Evolutionary conservation across 768 basidiomycete genomes (phyloP).

Genomic region (Coprinopsis marcescibilis): DNA sequence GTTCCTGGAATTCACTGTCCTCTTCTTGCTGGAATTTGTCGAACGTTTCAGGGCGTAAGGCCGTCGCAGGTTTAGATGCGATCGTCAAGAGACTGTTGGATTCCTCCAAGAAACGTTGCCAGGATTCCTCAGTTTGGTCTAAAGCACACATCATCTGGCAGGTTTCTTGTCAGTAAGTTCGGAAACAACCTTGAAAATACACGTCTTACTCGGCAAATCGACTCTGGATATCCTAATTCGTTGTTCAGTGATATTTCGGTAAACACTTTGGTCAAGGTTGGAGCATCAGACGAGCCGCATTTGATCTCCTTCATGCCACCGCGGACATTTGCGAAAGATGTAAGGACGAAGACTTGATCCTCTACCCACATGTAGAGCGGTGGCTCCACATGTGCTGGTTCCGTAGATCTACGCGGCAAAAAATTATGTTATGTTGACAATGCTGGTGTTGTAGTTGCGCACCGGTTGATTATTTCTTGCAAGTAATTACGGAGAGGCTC

Average conservation of each 20-base stretch:
- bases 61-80: too few relatives aligned
- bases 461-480: neutral
- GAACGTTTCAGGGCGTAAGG: too few relatives aligned
- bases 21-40: too few relatives aligned
- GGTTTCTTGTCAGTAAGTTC: neutral
- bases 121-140: too few relatives aligned
- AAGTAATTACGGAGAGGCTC: neutral
- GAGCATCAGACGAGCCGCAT: constrained; percentile 2
- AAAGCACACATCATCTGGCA: too few relatives aligned
- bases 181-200: neutral
- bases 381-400: constrained; percentile 19
- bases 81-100: too few relatives aligned
- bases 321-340: constrained; percentile 13
- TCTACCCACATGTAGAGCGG: neutral
- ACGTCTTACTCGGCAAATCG: neutral
- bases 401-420: too few relatives aligned
- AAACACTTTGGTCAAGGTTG: constrained; percentile 19
- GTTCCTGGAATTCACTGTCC: too few relatives aligned
- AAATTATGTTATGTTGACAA: too few relatives aligned
- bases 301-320: constrained; percentile 22
- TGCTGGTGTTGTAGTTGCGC: neutral
- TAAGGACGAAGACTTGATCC: neutral
- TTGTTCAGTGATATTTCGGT: neutral
- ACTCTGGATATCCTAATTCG: neutral
- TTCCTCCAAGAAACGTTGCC: too few relatives aligned